Evolutionary conservation across 2,329 filamentous ascomycete genomes (phyloP).

Genomic region (Fragosphaeria purpurea): DNA sequence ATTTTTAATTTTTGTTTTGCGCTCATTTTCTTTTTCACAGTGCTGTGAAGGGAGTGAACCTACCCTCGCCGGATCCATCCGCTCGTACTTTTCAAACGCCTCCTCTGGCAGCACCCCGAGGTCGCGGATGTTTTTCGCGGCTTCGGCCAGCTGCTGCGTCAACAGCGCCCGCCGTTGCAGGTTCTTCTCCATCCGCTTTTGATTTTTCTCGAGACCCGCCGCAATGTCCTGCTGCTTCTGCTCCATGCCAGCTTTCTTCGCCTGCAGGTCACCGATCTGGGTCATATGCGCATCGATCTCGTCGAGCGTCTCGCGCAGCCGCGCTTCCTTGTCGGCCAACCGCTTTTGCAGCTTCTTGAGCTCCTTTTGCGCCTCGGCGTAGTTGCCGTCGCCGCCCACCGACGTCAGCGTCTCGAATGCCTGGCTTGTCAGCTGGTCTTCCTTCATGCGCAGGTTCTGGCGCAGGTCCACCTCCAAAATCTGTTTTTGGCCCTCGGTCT

Average conservation of each 20-base stretch:
- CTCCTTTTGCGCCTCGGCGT: constrained; percentile 72
- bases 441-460: constrained; percentile 77
- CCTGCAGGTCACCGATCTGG: constrained; percentile 46
- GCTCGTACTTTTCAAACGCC: constrained; percentile 82
- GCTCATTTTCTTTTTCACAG: too few species aligned
- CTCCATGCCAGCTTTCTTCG: constrained; percentile 52
- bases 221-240: constrained; percentile 67
- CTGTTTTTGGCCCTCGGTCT: constrained; percentile 71
- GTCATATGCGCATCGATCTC: constrained; percentile 48
- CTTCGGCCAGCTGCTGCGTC: constrained; percentile 67
- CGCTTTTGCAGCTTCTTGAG: constrained; percentile 66
- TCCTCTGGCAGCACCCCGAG: constrained; percentile 89
- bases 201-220: constrained; percentile 68
- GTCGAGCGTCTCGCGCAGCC: constrained; percentile 63
- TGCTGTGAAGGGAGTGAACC: constrained; percentile 16
- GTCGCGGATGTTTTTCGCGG: constrained; percentile 80
- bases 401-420: constrained; percentile 53
- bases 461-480: constrained; percentile 77
- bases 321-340: constrained; percentile 55
- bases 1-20: too few species aligned
- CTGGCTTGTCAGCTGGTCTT: constrained; percentile 74
- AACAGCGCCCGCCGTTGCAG: constrained; percentile 79
- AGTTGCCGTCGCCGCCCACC: constrained; percentile 43
- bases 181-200: constrained; percentile 85
- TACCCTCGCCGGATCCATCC: constrained; percentile 68